Conservation (phyloP, 1,284 basidiomycete genomes). For the Kalmanozyma brasiliensis region DNA sequence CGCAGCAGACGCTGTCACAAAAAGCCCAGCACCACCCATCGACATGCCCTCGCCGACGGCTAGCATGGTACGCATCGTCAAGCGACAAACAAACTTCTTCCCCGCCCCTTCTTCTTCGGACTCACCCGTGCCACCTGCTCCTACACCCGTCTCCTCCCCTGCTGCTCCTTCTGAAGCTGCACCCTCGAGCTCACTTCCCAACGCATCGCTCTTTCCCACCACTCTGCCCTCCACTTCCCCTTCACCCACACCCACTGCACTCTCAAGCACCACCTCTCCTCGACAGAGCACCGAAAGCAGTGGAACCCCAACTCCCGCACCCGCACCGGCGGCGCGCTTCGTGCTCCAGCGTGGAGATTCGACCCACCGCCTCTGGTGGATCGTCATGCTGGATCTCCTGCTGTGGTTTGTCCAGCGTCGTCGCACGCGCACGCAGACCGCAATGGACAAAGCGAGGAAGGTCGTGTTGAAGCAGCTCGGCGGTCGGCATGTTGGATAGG, state of each 20-base stretch:
- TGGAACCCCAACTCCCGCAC: not conserved
- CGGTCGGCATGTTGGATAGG: not conserved
- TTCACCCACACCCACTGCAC: not conserved
- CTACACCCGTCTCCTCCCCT: not conserved
- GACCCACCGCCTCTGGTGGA: conserved; percentile 31
- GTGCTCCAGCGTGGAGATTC: conserved; percentile 3
- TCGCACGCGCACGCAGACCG: conserved; percentile 18
- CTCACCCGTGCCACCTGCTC: not conserved
- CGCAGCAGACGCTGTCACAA: too few species aligned
- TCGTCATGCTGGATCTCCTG: conserved; percentile 20
- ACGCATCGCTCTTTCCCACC: conserved; percentile 11
- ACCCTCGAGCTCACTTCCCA: not conserved
- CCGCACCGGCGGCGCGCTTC: not conserved
- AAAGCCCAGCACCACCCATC: not conserved
- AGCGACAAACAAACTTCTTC: conserved; percentile 20
- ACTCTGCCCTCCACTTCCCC: not conserved
- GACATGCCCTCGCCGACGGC: not conserved
- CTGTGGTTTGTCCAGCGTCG: conserved; percentile 29
- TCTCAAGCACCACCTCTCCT: not conserved
- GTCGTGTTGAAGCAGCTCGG: not conserved
- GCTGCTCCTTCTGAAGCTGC: not conserved
- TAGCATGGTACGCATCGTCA: conserved; percentile 16
- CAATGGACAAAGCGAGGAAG: conserved; percentile 6
- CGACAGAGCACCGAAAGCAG: too few species aligned
- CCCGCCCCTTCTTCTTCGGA: not conserved